Percentiles rank a stretch among this genome's conserved stretches.
These are phyloP conservation scores for Saccharomycopsis phalli DNA, from an alignment of 1,139 yeast species.

Conservation along the genomic window DNA sequence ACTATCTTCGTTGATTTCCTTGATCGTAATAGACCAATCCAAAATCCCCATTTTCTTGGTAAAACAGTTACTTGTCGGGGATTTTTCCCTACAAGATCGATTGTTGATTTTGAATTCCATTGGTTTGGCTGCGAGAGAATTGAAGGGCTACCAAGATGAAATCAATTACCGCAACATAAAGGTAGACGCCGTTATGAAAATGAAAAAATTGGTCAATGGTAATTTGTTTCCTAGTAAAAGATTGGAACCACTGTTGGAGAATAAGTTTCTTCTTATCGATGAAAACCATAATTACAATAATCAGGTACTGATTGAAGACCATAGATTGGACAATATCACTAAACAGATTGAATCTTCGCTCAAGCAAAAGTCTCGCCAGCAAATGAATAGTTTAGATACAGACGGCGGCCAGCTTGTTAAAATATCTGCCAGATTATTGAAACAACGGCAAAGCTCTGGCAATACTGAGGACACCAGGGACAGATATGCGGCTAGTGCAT, in stretches of 20 bases:
- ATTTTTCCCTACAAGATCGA: constrained; percentile 60
- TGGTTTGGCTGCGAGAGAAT: constrained; percentile 54
- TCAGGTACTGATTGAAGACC: constrained; percentile 7
- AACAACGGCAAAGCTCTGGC: constrained; percentile 8
- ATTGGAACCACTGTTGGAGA: constrained; percentile 3
- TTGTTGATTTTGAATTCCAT: constrained; percentile 47
- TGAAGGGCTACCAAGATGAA: constrained; percentile 49
- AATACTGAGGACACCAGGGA: constrained; percentile 1
- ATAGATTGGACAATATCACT: constrained; percentile 14
- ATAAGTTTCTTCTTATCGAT: constrained; percentile 9
- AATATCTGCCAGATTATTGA: constrained; percentile 16
- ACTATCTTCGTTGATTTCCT: constrained; percentile 47
- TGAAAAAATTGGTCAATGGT: constrained; percentile 1
- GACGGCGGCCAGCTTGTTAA: constrained; percentile 14
- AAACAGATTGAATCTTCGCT: not conserved
- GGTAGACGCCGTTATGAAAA: constrained; percentile 6
- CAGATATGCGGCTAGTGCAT: constrained; percentile 10
- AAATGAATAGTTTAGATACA: constrained; percentile 6
- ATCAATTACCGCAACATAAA: constrained; percentile 11
- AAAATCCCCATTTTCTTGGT: constrained; percentile 31
- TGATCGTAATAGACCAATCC: constrained; percentile 41
- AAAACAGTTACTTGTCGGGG: constrained; percentile 45
- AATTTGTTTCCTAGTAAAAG: constrained; percentile 11
- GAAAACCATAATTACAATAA: not conserved
- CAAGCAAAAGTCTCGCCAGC: constrained; percentile 4